Conservation (phyloP, 768 basidiomycete genomes). For the Trametes gibbosa region DNA sequence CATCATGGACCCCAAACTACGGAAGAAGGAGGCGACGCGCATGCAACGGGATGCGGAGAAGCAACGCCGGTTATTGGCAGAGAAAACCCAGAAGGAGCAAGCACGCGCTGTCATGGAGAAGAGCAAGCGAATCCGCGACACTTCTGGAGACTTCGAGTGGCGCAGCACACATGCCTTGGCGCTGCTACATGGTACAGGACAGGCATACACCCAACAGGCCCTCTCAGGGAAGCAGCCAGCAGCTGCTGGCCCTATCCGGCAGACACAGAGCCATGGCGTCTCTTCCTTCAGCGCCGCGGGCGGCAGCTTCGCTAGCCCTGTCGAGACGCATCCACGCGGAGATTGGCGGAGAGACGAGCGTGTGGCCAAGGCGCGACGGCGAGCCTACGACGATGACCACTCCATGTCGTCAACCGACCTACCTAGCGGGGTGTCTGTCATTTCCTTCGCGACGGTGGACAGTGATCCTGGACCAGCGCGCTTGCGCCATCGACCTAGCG, state of each 20-base stretch:
- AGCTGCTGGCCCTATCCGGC: slow-evolving; percentile 63
- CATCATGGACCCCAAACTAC: slow-evolving; percentile 63
- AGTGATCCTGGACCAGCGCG: slow-evolving; percentile 81
- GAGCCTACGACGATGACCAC: slow-evolving; percentile 87
- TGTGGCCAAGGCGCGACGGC: slow-evolving; percentile 71
- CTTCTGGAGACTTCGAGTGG: slow-evolving; percentile 35
- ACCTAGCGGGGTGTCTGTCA: slow-evolving; percentile 72
- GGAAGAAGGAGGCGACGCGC: slow-evolving; percentile 80
- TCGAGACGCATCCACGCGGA: slow-evolving; percentile 36
- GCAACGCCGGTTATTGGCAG: slow-evolving; percentile 73
- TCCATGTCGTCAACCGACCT: slow-evolving; percentile 90
- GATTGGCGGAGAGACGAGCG: slow-evolving; percentile 52
- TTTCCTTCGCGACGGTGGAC: slow-evolving; percentile 82
- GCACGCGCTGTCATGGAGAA: slow-evolving; percentile 92
- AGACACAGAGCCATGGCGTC: slow-evolving; percentile 44
- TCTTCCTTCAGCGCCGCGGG: slow-evolving; percentile 60
- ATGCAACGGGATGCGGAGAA: slow-evolving; percentile 79
- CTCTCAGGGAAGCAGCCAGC: slow-evolving; percentile 42
- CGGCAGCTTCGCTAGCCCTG: slow-evolving; percentile 43
- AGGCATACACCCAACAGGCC: slow-evolving; percentile 25
- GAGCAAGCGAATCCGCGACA: slow-evolving; percentile 69
- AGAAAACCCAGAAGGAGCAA: slow-evolving; percentile 78
- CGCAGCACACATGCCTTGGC: slow-evolving; percentile 16
- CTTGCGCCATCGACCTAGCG: slow-evolving; percentile 57
- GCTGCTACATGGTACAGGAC: slow-evolving; percentile 41